These are phyloP conservation scores for Cucurbita ficifolia DNA, from an alignment of 306 rosid species.

Conservation along the genomic window DNA sequence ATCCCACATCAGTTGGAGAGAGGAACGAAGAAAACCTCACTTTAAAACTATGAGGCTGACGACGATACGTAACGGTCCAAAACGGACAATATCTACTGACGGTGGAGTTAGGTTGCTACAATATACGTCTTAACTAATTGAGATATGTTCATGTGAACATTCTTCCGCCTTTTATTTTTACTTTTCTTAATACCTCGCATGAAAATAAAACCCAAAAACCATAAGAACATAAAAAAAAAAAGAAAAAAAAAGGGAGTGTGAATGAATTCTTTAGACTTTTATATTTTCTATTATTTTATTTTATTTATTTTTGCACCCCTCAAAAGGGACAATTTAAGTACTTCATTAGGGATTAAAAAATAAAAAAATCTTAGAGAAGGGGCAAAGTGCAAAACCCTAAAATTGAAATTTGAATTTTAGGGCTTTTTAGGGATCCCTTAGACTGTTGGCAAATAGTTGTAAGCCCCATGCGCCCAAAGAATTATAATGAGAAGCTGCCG, in stretches of 20 bases:
- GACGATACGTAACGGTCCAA: too few relatives aligned
- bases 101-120: fast-evolving
- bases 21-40: too few relatives aligned
- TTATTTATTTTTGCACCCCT: background rate
- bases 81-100: too few relatives aligned
- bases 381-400: background rate
- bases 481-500: constrained; percentile 2
- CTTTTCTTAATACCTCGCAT: too few relatives aligned
- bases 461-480: background rate
- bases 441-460: background rate
- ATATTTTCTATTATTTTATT: too few relatives aligned
- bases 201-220: background rate
- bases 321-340: background rate
- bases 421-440: background rate
- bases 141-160: too few relatives aligned
- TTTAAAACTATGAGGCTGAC: too few relatives aligned
- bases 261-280: background rate
- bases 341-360: background rate
- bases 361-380: background rate
- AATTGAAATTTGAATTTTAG: background rate
- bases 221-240: background rate
- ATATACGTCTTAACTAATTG: too few relatives aligned
- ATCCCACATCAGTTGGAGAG: too few relatives aligned
- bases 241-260: background rate
- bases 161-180: too few relatives aligned